Evolutionary conservation across 2,329 filamentous ascomycete genomes (phyloP).

Genomic region (Hortaea werneckii): DNA sequence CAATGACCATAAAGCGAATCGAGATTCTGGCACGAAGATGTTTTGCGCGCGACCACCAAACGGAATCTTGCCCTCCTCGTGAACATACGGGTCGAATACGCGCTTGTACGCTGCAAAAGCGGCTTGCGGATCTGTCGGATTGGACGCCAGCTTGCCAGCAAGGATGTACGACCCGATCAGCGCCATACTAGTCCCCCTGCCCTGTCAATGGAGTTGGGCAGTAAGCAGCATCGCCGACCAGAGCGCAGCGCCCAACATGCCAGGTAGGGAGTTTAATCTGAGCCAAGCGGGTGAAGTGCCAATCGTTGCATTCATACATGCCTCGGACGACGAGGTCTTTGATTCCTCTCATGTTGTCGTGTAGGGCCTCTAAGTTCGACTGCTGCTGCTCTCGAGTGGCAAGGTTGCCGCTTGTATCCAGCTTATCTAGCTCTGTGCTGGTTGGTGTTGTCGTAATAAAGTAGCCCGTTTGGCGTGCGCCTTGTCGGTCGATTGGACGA

Average conservation of each 20-base stretch:
- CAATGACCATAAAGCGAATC: too few relatives aligned
- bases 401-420: neutral
- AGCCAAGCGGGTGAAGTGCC: constrained; percentile 35
- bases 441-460: neutral
- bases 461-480: neutral
- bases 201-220: constrained; percentile 27
- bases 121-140: constrained; percentile 7
- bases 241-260: constrained; percentile 24
- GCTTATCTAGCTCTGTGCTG: neutral
- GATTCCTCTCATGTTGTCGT: too few relatives aligned
- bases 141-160: constrained; percentile 24
- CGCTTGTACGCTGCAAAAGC: constrained; percentile 16
- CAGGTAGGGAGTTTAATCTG: constrained; percentile 29
- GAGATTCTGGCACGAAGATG: too few relatives aligned
- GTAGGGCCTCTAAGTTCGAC: constrained; percentile 16
- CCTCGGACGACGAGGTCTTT: too few relatives aligned
- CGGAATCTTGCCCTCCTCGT: constrained; percentile 19
- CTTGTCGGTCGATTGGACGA: constrained; percentile 10
- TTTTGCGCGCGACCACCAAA: constrained; percentile 13
- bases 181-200: constrained; percentile 24
- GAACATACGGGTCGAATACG: constrained; percentile 12
- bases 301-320: constrained; percentile 32
- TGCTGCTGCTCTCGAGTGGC: constrained; percentile 7
- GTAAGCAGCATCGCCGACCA: constrained; percentile 32
- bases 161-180: constrained; percentile 31